Evolutionary conservation across 495 filamentous ascomycete species (phyloP).

Genomic region (Neurospora intermedia): DNA sequence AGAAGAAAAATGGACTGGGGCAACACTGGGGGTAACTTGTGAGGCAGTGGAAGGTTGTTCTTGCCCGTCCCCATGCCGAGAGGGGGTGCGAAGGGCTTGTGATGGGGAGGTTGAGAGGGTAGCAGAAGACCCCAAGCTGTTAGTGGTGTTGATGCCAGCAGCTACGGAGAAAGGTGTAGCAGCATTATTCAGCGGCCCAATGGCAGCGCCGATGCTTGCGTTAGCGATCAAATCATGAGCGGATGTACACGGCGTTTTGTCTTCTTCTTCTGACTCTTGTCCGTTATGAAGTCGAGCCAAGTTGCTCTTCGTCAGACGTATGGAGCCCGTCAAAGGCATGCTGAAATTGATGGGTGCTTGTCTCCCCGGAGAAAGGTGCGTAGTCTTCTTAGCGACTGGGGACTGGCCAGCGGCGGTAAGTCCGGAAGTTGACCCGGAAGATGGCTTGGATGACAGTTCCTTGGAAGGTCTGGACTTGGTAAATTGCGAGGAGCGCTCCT

Average conservation of each 20-base stretch:
- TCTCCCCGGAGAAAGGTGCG: neutral
- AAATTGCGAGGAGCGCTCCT: neutral
- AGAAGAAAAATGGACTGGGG: neutral
- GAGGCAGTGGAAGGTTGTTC: neutral
- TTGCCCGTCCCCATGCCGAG: too few relatives aligned
- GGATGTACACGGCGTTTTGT: too few relatives aligned
- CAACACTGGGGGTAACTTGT: neutral
- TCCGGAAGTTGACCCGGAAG: neutral
- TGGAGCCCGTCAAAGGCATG: neutral
- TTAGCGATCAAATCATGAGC: too few relatives aligned
- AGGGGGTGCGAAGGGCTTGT: too few relatives aligned
- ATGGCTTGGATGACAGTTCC: neutral
- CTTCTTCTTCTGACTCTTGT: neutral
- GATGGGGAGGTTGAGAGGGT: neutral
- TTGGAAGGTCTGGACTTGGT: neutral
- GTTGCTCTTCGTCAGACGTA: neutral
- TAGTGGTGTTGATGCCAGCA: neutral
- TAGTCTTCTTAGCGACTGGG: neutral
- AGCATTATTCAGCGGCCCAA: neutral
- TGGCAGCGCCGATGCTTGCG: too few relatives aligned
- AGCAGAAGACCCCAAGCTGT: neutral
- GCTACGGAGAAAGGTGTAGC: neutral
- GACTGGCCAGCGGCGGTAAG: neutral
- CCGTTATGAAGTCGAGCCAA: neutral
- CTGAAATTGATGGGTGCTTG: neutral